Evolutionary conservation across 805 yeast genomes (phyloP).

Genomic region (Yarrowia sp.): DNA sequence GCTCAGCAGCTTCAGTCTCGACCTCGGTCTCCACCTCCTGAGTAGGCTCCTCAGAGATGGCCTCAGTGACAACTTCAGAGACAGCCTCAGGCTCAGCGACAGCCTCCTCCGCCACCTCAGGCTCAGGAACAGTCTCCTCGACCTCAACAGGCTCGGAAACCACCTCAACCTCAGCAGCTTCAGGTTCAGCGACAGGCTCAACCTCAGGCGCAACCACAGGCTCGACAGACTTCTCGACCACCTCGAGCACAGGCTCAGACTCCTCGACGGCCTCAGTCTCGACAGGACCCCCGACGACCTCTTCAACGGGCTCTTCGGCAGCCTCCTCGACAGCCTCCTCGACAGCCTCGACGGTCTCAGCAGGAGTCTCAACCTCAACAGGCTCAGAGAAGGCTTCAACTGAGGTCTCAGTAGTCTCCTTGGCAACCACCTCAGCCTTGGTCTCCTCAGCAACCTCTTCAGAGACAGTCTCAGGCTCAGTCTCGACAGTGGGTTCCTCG

Average conservation of each 20-base stretch:
- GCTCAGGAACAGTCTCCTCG: neutral
- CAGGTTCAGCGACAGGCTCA: neutral
- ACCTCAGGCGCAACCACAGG: neutral
- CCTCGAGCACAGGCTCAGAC: too few species aligned
- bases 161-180: neutral
- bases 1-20: too few species aligned
- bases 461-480: too few species aligned
- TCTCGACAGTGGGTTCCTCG: too few species aligned
- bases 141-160: neutral
- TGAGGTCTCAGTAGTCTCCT: too few species aligned
- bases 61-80: neutral
- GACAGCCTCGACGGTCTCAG: neutral
- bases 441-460: conserved; percentile 4
- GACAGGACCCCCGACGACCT: too few species aligned
- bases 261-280: too few species aligned
- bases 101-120: conserved; percentile 4
- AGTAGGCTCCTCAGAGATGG: neutral
- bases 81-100: neutral
- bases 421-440: neutral
- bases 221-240: neutral
- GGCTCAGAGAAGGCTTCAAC: too few species aligned
- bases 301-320: too few species aligned
- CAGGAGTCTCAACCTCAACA: neutral
- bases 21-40: too few species aligned
- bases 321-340: too few species aligned